phyloP scores from a whole-genome alignment of 306 rosid species.

The Medicago ruthenica region DNA sequence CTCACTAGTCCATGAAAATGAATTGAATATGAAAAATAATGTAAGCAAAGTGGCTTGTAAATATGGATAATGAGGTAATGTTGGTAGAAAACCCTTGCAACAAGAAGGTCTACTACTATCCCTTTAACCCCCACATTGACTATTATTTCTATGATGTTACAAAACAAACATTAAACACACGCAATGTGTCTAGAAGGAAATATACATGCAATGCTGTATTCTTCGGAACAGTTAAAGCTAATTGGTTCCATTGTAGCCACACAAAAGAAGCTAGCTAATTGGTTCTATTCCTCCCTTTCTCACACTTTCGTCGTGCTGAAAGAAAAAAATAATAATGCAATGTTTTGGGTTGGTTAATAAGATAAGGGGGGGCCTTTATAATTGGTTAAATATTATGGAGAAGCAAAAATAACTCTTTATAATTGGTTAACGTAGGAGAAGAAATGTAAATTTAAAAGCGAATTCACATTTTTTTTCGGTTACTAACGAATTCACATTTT shows the following conservation, averaged over 20 bases:
- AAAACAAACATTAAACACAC: slow-evolving; percentile 12
- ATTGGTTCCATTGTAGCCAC: neutral
- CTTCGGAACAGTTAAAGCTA: neutral
- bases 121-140: slow-evolving; percentile 60
- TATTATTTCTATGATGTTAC: slow-evolving; percentile 36
- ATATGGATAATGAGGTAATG: slow-evolving; percentile 55
- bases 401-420: no score
- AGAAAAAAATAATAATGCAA: no score
- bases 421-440: no score
- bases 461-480: no score
- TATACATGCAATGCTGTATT: neutral
- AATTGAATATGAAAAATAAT: slow-evolving; percentile 5
- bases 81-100: slow-evolving; percentile 44
- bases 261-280: neutral
- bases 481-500: no score
- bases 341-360: no score
- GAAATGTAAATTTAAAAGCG: no score
- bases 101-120: slow-evolving; percentile 38
- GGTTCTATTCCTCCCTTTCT: neutral
- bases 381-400: no score
- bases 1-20: slow-evolving; percentile 24
- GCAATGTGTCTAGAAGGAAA: slow-evolving; percentile 40
- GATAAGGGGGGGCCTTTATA: no score
- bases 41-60: slow-evolving; percentile 43
- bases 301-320: neutral